Conservation (phyloP, 495 filamentous ascomycete genomes). For the Echria macrotheca region DNA sequence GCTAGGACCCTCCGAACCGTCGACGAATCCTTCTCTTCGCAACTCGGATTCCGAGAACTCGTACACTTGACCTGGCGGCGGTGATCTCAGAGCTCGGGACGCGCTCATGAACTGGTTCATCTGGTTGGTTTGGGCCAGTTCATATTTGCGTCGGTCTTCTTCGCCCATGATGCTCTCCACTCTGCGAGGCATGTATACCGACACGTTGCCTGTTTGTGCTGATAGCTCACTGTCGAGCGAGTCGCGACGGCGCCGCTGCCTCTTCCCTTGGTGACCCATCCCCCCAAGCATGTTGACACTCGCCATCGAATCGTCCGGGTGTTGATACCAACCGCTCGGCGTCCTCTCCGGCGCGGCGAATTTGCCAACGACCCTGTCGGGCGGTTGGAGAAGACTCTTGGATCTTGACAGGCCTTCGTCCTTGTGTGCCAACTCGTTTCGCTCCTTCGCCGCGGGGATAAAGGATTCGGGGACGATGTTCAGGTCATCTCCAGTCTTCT, state of each 20-base stretch:
- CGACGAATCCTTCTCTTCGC: slow-evolving; percentile 39
- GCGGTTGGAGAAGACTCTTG: slow-evolving; percentile 60
- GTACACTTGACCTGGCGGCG: slow-evolving; percentile 46
- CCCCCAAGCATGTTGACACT: slow-evolving; percentile 40
- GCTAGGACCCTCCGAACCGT: slow-evolving; percentile 19
- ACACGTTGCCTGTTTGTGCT: slow-evolving; percentile 52
- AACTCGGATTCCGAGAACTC: slow-evolving; percentile 49
- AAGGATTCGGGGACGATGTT: slow-evolving; percentile 91
- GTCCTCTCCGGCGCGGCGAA: slow-evolving; percentile 58
- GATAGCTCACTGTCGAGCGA: slow-evolving; percentile 71
- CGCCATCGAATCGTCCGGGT: slow-evolving; percentile 56
- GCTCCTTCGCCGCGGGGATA: slow-evolving; percentile 59
- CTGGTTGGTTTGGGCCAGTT: slow-evolving; percentile 60
- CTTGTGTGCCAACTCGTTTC: slow-evolving; percentile 28
- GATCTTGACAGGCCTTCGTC: slow-evolving; percentile 33
- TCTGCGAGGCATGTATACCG: slow-evolving; percentile 65
- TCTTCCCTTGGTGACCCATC: slow-evolving; percentile 17
- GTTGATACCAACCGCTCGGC: slow-evolving; percentile 57
- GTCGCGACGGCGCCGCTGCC: slow-evolving; percentile 51
- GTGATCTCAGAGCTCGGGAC: slow-evolving; percentile 47
- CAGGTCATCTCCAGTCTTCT: slow-evolving; percentile 77
- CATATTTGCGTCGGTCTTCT: slow-evolving; percentile 66
- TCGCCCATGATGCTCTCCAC: slow-evolving; percentile 82
- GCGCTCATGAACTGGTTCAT: slow-evolving; percentile 36
- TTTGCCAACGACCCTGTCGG: slow-evolving; percentile 65